Evolutionary conservation across 129 eudicot species (phyloP), one percentile per base, ranked within the genome.

Genomic region (Artemisia argyi): DNA sequence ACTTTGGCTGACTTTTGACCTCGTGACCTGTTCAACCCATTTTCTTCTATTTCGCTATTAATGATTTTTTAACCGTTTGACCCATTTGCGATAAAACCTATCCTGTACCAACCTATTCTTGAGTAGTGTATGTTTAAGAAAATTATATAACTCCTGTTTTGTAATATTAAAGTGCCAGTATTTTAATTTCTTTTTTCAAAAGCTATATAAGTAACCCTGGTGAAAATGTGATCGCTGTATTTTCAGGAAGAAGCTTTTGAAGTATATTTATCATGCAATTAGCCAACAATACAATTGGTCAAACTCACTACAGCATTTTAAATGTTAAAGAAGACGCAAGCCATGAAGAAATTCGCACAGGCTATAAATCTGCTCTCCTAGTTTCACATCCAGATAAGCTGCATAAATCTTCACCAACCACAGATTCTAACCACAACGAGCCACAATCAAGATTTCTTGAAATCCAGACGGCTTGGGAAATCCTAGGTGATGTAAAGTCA

Each of bases 391-490:
- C 99, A 3, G 97, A 94, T 76, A 94, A 94, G 71, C 57, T 83
- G 66, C 88, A 73, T 30, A 80, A 85, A 22, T 16, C 83, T 24
- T 42, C 68, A 44, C 72, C 68, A 8, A 58, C 69, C 11, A 77
- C 78, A 20, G 66, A 51, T 68, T 30, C 85, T 9, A 54, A 78
- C 19, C 55, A 78, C 19, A n/a, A 68, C 24, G 73, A 80, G 35
- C 32, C 53, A 7, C 84, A 72, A 11, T 73, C 77, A 58, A 80
- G 74, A 73, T 94, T 87, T 81, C 61, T 85, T 12, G 83, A 87
- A 73, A 84, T 94, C 51, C 97, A 87, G 72, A 83, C 65, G 71
- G 97, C 98, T 15, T 94, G 98, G 98, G 88, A 94, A 72, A 73
- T 88, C 56, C 86, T 94, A 24, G 79, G 89, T 53, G 81, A 85